Evolutionary conservation across 306 rosid species (phyloP).

Genomic region (Prunus padus): DNA sequence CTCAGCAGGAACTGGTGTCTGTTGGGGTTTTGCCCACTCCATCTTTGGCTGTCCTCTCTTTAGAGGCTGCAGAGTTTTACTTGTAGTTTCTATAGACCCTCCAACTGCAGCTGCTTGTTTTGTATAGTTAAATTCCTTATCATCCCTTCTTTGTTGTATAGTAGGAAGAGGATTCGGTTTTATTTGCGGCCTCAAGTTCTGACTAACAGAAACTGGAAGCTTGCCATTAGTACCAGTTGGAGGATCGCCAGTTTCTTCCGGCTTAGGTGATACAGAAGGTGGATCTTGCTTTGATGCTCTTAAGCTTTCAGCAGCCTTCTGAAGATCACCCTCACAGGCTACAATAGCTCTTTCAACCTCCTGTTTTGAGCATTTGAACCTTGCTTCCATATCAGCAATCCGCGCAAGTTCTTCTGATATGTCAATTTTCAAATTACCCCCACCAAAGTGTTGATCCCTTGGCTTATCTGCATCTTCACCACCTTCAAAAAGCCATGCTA

Average conservation of each 20-base stretch:
- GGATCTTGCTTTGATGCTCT: conserved; percentile 61
- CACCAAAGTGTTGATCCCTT: conserved; percentile 47
- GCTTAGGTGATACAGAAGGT: conserved; percentile 59
- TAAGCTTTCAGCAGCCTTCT: conserved; percentile 74
- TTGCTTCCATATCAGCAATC: conserved; percentile 65
- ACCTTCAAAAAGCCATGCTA: conserved; percentile 76
- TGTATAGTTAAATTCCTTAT: conserved; percentile 77
- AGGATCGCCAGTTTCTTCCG: conserved; percentile 82
- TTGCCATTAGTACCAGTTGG: conserved; percentile 53
- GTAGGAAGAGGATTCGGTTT: conserved; percentile 44
- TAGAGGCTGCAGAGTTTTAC: conserved; percentile 61
- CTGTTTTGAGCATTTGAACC: conserved; percentile 71
- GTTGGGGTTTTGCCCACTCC: conserved; percentile 82
- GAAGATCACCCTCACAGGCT: conserved; percentile 83
- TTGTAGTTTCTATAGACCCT: conserved; percentile 56
- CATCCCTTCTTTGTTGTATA: conserved; percentile 67
- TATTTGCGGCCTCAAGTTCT: conserved; percentile 51
- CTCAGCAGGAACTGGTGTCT: conserved; percentile 45
- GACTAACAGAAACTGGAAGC: conserved; percentile 51
- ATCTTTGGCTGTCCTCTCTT: conserved; percentile 67
- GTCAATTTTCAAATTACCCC: conserved; percentile 76
- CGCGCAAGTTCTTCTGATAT: conserved; percentile 89
- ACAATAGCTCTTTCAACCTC: conserved; percentile 95
- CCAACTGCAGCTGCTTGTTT: conserved; percentile 51
- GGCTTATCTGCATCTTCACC: conserved; percentile 60